Percentiles rank a stretch among this genome's conserved stretches.
Evolutionary conservation across 805 yeast genomes (phyloP).

Genomic region (Candida methanosorbosa): DNA sequence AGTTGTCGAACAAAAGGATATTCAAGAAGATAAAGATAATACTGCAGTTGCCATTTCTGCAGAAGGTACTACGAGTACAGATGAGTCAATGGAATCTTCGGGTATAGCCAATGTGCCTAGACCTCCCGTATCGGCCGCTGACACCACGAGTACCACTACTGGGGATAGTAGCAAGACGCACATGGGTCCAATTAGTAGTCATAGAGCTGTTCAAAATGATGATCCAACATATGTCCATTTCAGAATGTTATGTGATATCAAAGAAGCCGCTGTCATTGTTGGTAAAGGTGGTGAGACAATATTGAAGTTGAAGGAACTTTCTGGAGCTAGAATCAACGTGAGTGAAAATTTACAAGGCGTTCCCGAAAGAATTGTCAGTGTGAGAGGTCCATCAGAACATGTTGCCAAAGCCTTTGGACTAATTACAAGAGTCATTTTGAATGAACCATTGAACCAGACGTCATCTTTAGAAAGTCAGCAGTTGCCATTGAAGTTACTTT

Average conservation of each 20-base stretch:
- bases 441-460: conserved; percentile 58
- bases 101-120: conserved; percentile 2
- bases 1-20: conserved; percentile 34
- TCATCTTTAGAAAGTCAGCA: conserved; percentile 47
- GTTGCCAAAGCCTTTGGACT: conserved; percentile 80
- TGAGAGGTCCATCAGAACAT: conserved; percentile 66
- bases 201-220: conserved; percentile 20
- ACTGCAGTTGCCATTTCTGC: conserved; percentile 28
- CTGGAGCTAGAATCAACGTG: conserved; percentile 59
- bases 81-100: conserved; percentile 1
- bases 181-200: conserved; percentile 14
- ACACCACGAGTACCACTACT: background rate
- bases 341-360: conserved; percentile 65
- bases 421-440: conserved; percentile 55
- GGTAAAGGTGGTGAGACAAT: conserved; percentile 79
- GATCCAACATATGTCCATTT: conserved; percentile 59
- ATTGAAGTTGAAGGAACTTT: conserved; percentile 50
- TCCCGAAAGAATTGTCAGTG: conserved; percentile 66
- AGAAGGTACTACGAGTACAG: background rate
- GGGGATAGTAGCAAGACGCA: conserved; percentile 1
- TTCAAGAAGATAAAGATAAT: conserved; percentile 30
- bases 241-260: conserved; percentile 68
- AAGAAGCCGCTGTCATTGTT: conserved; percentile 67
- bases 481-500: conserved; percentile 49
- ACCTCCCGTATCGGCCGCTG: too few relatives aligned